These are phyloP conservation scores for Eustoma russellianum DNA, from an alignment of 257 asterid genomes.

Conservation along the genomic window DNA sequence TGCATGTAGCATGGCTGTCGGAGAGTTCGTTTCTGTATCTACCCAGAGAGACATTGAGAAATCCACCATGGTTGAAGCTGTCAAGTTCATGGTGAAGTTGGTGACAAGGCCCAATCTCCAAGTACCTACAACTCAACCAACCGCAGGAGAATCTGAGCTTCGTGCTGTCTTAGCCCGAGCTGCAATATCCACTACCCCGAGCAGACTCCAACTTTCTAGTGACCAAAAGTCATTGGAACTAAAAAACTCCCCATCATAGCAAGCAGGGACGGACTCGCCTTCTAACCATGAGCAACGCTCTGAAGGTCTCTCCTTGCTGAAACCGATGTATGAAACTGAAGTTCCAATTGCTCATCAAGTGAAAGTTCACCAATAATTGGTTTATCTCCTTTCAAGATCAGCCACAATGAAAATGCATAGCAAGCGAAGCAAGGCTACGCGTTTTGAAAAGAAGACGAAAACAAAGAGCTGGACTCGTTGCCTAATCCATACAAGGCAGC, in stretches of 20 bases:
- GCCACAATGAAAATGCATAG: constrained; percentile 28
- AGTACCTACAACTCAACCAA: background rate
- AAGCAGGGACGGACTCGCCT: too few relatives aligned
- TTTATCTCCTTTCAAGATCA: constrained; percentile 22
- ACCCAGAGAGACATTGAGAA: constrained; percentile 49
- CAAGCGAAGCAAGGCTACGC: constrained; percentile 8
- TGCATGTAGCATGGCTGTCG: constrained; percentile 66
- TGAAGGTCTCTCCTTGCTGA: background rate
- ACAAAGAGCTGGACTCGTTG: constrained; percentile 7
- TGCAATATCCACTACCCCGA: background rate
- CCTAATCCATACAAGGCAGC: constrained; percentile 50
- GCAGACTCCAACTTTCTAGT: background rate
- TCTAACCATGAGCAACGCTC: too few relatives aligned
- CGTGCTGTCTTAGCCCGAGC: background rate
- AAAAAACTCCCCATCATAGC: background rate
- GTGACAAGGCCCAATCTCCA: constrained; percentile 4
- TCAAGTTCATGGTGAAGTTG: constrained; percentile 1
- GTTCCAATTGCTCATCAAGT: too few relatives aligned
- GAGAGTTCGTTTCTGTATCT: constrained; percentile 56
- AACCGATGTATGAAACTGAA: too few relatives aligned
- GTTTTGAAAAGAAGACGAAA: constrained; percentile 1
- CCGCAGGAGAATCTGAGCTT: background rate
- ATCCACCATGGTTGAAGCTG: background rate
- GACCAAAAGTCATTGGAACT: background rate
- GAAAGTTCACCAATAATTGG: background rate